Evolutionary conservation across 805 yeast genomes (phyloP), one percentile per base, ranked within the genome.

Genomic region (Vanderwaltozyma tropicalis): DNA sequence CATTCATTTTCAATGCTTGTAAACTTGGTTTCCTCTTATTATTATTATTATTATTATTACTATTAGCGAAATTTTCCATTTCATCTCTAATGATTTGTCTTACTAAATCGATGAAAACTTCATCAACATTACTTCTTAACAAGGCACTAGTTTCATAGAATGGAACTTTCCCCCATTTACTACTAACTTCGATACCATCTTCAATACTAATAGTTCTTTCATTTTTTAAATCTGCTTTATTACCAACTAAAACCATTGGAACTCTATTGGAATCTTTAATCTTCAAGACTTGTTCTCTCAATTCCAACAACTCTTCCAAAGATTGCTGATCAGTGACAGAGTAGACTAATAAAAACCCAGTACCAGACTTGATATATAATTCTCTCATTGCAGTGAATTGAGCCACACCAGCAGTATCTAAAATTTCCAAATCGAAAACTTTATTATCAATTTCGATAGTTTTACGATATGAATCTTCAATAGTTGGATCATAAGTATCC

Each of bases 361-460:
- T 83, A 10, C 96, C 95, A 34, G 86, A 78, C 48, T 85, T 84
- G 53, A 83, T 83, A 55, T 83, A 83, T 34, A 83, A 61, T 55
- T 88, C 96, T 46, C 96, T 67, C 95, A 89, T 86, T 9, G 96
- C 95, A 0, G 95, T 84, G 66, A 86, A 89, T 62, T 88, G 96
- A 17, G 95, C 95, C 43, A 80, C 80, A 32, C 96, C 97, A 1
- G 95, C 95, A 3, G 96, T 86, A 54, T 92, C 98, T 43, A 88
- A 65, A 38, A 82, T 78, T 62, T 89, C 96, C 49, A 89, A 67
- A 46, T 82, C 84, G 53, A 92, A 84, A 4, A 85, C 78, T 47
- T 89, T 74, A 25, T 87, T 94, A 58, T 89, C 96, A 26, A 89
- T 78, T 51, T 80, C 87, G 41, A 86, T 76, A 47, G 84, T 88